Conservation (phyloP, 331 rosid species). For the Rosa hybrid region DNA sequence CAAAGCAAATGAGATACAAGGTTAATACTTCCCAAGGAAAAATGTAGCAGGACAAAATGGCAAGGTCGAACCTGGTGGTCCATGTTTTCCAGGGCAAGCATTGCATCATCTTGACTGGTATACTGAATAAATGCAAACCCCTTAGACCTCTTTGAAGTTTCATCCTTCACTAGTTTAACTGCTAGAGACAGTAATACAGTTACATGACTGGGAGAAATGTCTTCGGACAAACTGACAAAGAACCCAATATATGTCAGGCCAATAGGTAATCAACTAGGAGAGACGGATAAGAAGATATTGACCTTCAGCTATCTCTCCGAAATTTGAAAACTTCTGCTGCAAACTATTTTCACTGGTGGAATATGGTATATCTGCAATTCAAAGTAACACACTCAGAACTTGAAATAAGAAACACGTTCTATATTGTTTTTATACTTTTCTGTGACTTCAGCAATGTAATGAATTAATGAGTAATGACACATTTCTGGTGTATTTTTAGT, state of each 20-base stretch:
- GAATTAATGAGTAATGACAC: background rate
- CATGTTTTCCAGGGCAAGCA: slow-evolving; percentile 88
- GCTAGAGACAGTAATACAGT: slow-evolving; percentile 20
- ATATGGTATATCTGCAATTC: slow-evolving; percentile 78
- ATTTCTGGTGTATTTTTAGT: background rate
- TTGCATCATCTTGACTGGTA: slow-evolving; percentile 69
- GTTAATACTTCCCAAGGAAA: slow-evolving; percentile 5
- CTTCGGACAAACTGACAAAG: background rate
- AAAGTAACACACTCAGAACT: slow-evolving; percentile 21
- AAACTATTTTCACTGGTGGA: slow-evolving; percentile 56
- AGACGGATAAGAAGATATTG: slow-evolving; percentile 17
- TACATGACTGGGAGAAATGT: background rate
- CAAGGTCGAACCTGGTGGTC: slow-evolving; percentile 63
- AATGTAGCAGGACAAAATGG: background rate
- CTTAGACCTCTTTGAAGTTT: slow-evolving; percentile 47
- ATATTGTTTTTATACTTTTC: background rate
- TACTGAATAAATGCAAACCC: slow-evolving; percentile 89
- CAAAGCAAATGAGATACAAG: slow-evolving; percentile 9
- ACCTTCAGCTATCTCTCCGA: slow-evolving; percentile 93
- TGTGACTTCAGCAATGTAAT: background rate
- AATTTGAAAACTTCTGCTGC: slow-evolving; percentile 69
- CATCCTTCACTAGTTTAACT: slow-evolving; percentile 71
- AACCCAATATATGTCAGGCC: background rate
- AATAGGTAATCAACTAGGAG: slow-evolving; percentile 1
- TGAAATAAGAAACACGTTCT: background rate